Conservation (phyloP, 257 asterid genomes). For the Mitragyna speciosa region DNA sequence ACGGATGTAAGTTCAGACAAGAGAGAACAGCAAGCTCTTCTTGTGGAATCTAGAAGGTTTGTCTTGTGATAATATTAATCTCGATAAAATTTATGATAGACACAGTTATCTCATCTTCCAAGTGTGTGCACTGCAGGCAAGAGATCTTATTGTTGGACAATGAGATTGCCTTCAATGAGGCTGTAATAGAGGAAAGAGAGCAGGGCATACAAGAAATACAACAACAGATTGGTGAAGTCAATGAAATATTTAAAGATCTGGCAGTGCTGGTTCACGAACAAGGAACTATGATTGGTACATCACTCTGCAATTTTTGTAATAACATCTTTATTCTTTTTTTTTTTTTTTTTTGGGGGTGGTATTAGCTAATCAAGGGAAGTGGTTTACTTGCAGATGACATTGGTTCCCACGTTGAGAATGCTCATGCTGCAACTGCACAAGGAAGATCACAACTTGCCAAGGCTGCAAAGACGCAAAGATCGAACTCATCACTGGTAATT, state of each 20-base stretch:
- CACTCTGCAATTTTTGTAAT: conserved; percentile 12
- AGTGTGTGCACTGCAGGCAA: conserved; percentile 57
- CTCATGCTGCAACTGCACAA: conserved; percentile 85
- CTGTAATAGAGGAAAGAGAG: conserved; percentile 91
- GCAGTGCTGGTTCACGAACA: conserved; percentile 89
- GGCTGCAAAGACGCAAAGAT: conserved; percentile 85
- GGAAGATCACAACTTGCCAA: conserved; percentile 78
- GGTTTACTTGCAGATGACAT: conserved; percentile 57
- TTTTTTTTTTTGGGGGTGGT: not conserved
- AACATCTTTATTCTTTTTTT: not conserved
- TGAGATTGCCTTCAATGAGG: conserved; percentile 87
- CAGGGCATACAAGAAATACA: conserved; percentile 93
- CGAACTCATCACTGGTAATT: conserved; percentile 86
- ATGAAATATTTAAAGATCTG: conserved; percentile 91
- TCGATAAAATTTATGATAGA: not conserved
- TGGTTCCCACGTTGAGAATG: conserved; percentile 72
- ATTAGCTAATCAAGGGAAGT: conserved; percentile 8
- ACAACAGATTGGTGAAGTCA: conserved; percentile 94
- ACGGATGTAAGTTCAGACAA: conserved; percentile 44
- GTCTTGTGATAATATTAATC: not conserved
- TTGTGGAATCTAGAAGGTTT: conserved; percentile 79
- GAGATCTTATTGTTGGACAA: conserved; percentile 78
- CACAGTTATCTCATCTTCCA: conserved; percentile 16
- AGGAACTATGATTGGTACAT: conserved; percentile 85
- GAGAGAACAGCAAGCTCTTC: conserved; percentile 61